Base-by-base conservation (phyloP, 2,329 filamentous ascomycete genomes). In the Aspergillus cejpii region DNA sequence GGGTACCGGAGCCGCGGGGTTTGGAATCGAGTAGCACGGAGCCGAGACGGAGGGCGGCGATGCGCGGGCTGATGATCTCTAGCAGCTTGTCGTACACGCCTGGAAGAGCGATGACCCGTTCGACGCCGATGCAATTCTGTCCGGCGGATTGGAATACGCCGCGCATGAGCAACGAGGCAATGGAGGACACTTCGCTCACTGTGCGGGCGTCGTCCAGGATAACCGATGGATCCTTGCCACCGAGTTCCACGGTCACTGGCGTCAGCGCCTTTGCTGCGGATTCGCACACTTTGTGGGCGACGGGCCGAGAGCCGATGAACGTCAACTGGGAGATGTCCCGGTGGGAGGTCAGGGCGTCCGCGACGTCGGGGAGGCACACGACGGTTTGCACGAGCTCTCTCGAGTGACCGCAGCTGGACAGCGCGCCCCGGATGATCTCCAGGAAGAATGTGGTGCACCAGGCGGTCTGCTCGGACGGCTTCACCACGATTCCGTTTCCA, bases 91-190 rank as follows among this genome's bases (percentile, higher is more conserved):
- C 75, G 71, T 97, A 94, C 41, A 87, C 76, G n/a, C 71, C 73
- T 1, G 87, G 83, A 12, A 86, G 77, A 19, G 85, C 87, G 55
- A 97, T 83, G 60, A 97, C 83, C 44, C 92, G 85, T 71, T 98
- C 92, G 55, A 96, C 91, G 44, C 92, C 92, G 61, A 98, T 91
- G 69, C 92, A 98, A 71, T 98, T 98, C 67, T 98, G 92, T 1
- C 92, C 92, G 12, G 89, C 84, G 41, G 89, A 89, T 68, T 98
- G 92, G 70, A 97, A 98, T 7, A 87, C 88, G 41, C 91, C 92
- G 42, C 92, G 82, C 71, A 98, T 83, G 50, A 97, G 79, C 51
- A 94, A 85, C 50, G 89, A 86, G 29, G 80, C 78, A 39, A 97
- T 83, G 33, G 85, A 80, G 3, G 79, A 69, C 47, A 97, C 74